Base-by-base conservation (phyloP, 208 protist species). In the Trypanosomatidae sp. region DNA sequence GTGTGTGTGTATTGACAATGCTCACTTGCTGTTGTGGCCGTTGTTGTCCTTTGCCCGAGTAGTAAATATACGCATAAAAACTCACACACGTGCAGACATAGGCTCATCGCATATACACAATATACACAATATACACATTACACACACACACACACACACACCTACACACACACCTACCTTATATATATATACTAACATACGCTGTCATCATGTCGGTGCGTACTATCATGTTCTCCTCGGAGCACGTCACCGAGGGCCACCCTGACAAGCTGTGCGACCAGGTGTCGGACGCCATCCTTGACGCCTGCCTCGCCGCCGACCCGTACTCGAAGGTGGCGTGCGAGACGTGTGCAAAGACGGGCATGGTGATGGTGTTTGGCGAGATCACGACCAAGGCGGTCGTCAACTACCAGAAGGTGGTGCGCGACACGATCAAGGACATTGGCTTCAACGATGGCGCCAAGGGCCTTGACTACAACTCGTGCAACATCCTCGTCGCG, bases 231-330 rank as follows among this genome's bases (percentile, higher is more conserved):
- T 99, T 99, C 72, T 98, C 98, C 26, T 99, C 96, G 28, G 98
- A 99, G 82, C 97, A 95, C 50, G 98, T 99, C 22, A 97, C 87
- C 62, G 97, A 99, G 73, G 97, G 98, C 18, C 98, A 99, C 70
- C 98, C 98, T 48, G 98, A 99, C 69, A 99, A 99, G 74, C 76
- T 99, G n/a, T 98, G 96, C 67, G 98, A 99, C 76, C 96, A 98
- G 81, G 82, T 99, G 13, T 99, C 97, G 11, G 98, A 99, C 73
- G 85, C 97, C 32, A 77, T 99, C 33, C 77, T 99, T 28, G 98
- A 99, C 67, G 98, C 97, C 25, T 99, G 96, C 86, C 83, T 99
- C 32, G 64, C 65, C 18, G 56, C 76, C 33, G 98, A 99, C 76
- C 97, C 96, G 33, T 62, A 92, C 32, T 96, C 96, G 23, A 97